Base-by-base conservation (phyloP, 2,329 filamentous ascomycete species). In the Zalaria obscura region DNA sequence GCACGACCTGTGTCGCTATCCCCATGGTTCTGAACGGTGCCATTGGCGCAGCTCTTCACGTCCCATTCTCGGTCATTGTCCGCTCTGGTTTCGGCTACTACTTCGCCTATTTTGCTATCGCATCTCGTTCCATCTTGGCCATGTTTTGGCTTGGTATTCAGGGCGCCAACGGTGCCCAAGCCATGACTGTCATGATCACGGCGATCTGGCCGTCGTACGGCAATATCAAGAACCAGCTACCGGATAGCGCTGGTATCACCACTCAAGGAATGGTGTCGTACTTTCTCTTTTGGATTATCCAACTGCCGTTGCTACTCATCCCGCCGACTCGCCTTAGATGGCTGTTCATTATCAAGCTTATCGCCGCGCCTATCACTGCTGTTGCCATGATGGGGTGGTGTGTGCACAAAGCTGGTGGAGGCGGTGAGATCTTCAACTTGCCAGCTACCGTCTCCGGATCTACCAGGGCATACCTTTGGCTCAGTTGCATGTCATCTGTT, bases 91-190 rank as follows among this genome's bases (percentile, higher is more conserved):
- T 72, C 63, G 73, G 73, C 0, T 75, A 73, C 57, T 73, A 67
- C 63, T 70, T 72, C 40, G 70, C 67, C 25, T 72, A 73, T 50
- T 59, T 75, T 32, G 65, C 70, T 25, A 70, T 75, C 40, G 50
- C 75, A 5, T 71, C 67, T 0, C 63, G 72, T 7, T 63, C 66
- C 33, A 68, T 75, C 42, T 64, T 75, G 3, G 72, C 71, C 4
- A 54, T 75, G 11, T 74, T 76, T 56, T 76, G 73, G 80, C 75
- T 80, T 40, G 75, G 76, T 0, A 78, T 82, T 37, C 76, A 81
- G 48, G 75, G 72, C 34, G 74, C 75, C 45, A 78, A 78, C 47
- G 77, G 78, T 0, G 75, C 70, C 0, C 71, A 73, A 43, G 63
- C 66, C 0, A 62, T 73, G 5, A 59, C 61, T 4, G 66, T 69